Base-by-base conservation (phyloP, 768 basidiomycete species). In the Tephrocybe sp. region DNA sequence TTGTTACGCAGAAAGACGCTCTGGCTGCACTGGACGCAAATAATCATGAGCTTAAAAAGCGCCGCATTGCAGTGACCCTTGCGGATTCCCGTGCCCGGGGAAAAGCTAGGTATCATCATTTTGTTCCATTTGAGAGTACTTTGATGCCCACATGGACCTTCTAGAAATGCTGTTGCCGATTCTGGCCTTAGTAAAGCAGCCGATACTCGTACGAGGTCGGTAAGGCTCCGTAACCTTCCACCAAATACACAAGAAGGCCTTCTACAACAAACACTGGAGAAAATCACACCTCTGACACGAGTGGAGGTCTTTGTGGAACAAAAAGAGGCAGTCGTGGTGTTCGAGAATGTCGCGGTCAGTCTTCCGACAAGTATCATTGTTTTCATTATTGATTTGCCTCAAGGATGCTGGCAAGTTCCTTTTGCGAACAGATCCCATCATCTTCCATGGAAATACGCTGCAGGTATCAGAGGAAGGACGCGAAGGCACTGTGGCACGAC, bases 231-330 rank as follows among this genome's bases (percentile, higher is more conserved):
- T 18, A 84, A 84, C 43, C 74, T 99, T 18, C 91, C 91, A 13
- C 61, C 78, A 2, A 80, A 72, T 9, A 84, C 91, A 4, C 91
- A 97, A 61, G 97, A 98, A 62, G 95, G 90, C 2, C 70, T 98
- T 1, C 67, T 99, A 21, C 95, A 99, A 58, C 97, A 98, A 71
- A 71, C 74, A 0, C 69, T 99, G 3, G 91, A 94, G 63, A 95
- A 92, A 66, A 63, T 87, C 33, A 80, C 80, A 1, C 64, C 71
- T 2, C 78, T 91, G 33, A 82, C 79, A 43, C 82, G 93, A 4
- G 80, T 91, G 2, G 86, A 93, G 62, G 74, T 95, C 4, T 84
- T 93, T 57, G 62, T 69, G 5, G 79, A 84, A 50, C 65, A 66
- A 41, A 72, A 72, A 19, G 80, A 88, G 64, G 85, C 84, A 9